phyloP scores from a whole-genome alignment of 2,329 filamentous ascomycete genomes.

The Neocatenulostroma microsporum region DNA sequence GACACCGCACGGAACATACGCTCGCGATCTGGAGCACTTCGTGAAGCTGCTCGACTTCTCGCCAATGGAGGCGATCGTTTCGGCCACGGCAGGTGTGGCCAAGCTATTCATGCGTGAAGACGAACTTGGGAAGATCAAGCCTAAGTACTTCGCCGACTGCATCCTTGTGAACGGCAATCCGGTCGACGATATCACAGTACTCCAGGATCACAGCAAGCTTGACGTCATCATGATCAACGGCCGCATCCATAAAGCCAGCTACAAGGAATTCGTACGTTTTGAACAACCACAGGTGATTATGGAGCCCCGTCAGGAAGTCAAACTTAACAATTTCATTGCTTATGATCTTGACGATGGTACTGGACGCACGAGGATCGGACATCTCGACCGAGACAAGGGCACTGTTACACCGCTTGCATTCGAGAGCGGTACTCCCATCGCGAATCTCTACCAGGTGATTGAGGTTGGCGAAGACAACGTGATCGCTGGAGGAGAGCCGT shows the following conservation, averaged over 20 bases:
- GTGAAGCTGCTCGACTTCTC: constrained; percentile 40
- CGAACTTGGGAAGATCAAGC: constrained; percentile 43
- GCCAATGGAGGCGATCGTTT: constrained; percentile 37
- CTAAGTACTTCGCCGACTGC: constrained; percentile 42
- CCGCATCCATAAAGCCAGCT: constrained; percentile 36
- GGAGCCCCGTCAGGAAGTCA: constrained; percentile 4
- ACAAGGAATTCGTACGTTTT: constrained; percentile 15
- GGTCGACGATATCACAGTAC: constrained; percentile 43
- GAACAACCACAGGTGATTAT: constrained; percentile 9
- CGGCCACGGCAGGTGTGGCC: constrained; percentile 45
- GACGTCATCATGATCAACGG: constrained; percentile 45
- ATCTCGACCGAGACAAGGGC: constrained; percentile 32
- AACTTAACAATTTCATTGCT: constrained; percentile 9
- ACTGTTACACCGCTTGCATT: constrained; percentile 41
- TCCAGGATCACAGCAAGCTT: constrained; percentile 39
- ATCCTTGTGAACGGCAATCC: constrained; percentile 45
- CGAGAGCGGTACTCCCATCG: constrained; percentile 40
- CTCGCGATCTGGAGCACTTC: constrained; percentile 39
- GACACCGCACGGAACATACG: constrained; percentile 43
- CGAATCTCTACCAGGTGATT: constrained; percentile 47
- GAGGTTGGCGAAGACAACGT: constrained; percentile 38
- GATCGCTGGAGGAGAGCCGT: constrained; percentile 25
- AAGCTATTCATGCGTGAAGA: constrained; percentile 39
- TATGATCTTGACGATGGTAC: constrained; percentile 9
- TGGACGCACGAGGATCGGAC: constrained; percentile 33